A percentile compares a stretch with the other conserved stretches of the same genome.
These are phyloP conservation scores for Neofusicoccum sp. DNA, from an alignment of 2,329 filamentous ascomycete genomes.

Conservation along the genomic window DNA sequence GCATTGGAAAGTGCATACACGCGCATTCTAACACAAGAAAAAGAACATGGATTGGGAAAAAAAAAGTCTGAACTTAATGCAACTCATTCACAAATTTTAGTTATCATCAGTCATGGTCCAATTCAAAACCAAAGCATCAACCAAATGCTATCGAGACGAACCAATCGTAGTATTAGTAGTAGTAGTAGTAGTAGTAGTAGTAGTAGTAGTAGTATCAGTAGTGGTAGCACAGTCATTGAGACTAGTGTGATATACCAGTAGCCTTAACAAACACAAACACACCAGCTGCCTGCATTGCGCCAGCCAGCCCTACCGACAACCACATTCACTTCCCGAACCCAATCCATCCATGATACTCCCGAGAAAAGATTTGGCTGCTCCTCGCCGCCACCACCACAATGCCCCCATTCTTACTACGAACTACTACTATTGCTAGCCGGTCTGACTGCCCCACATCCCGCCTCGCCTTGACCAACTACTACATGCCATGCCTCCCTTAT, in stretches of 20 bases:
- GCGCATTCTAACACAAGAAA: not conserved
- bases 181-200: not conserved
- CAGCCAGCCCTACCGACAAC: no score
- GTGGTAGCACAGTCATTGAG: not conserved
- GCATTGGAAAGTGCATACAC: no score
- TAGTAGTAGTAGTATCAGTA: not conserved
- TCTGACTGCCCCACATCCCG: no score
- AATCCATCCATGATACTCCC: not conserved
- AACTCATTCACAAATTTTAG: not conserved
- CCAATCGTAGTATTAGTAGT: not conserved
- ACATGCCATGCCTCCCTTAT: no score
- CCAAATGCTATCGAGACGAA: not conserved
- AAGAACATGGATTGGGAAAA: not conserved
- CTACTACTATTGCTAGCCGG: no score
- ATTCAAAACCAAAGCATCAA: not conserved
- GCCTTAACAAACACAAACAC: not conserved
- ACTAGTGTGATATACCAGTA: not conserved
- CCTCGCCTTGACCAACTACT: no score
- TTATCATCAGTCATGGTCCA: not conserved
- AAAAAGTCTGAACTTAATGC: not conserved
- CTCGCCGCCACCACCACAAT: not conserved
- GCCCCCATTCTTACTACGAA: not conserved
- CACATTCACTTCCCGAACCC: no score
- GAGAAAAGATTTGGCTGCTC: not conserved
- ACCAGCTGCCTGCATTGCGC: no score